phyloP scores from a whole-genome alignment of 2,329 filamentous ascomycete species.

The Exophiala viscosa region DNA sequence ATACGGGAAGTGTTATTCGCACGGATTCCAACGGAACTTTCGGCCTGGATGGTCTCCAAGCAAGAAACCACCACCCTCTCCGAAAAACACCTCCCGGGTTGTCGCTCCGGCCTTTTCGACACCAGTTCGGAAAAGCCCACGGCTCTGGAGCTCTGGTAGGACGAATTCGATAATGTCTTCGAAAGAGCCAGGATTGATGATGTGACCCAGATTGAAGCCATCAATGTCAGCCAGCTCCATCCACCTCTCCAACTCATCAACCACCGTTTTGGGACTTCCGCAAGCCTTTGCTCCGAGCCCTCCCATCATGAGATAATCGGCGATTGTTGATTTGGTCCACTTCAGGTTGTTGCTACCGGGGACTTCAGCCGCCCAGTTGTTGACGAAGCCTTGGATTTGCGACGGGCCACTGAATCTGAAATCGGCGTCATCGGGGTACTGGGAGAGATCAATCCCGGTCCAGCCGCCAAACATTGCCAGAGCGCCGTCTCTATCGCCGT shows the following conservation, averaged over 20 bases:
- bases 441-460: constrained; percentile 59
- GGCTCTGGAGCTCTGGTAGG: constrained; percentile 55
- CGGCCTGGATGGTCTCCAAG: no score
- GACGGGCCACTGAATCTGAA: constrained; percentile 49
- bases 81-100: no score
- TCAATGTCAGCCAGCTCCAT: constrained; percentile 66
- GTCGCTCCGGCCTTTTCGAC: no score
- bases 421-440: constrained; percentile 57
- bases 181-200: constrained; percentile 64
- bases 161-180: constrained; percentile 64
- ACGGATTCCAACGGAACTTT: no score
- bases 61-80: no score
- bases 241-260: constrained; percentile 65
- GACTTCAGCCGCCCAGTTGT: constrained; percentile 35
- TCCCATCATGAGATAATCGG: constrained; percentile 48
- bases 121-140: no score
- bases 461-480: constrained; percentile 56
- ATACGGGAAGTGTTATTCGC: no score
- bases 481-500: constrained; percentile 52
- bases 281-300: constrained; percentile 48
- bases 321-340: constrained; percentile 44
- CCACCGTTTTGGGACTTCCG: constrained; percentile 61
- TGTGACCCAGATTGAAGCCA: constrained; percentile 67
- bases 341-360: no score
- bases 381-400: constrained; percentile 17